Percentiles rank a stretch among this genome's conserved stretches.
phyloP scores from a whole-genome alignment of 1,284 basidiomycete genomes.

The Pterula multifida region DNA sequence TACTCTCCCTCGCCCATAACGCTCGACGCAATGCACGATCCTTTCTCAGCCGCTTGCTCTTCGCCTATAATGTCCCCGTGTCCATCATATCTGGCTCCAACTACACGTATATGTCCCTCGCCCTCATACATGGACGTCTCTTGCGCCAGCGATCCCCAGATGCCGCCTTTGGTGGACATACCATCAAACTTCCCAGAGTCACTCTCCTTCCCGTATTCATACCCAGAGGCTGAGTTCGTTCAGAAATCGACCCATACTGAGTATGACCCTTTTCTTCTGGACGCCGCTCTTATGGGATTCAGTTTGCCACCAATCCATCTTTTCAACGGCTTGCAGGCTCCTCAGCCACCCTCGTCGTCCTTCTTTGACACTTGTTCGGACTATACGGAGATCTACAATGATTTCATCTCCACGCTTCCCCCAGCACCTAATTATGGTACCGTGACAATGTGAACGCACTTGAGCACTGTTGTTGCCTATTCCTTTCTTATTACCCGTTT shows the following conservation, averaged over 20 bases:
- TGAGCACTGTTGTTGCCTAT: neutral
- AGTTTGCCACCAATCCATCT: neutral
- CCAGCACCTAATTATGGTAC: neutral
- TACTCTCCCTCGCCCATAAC: neutral
- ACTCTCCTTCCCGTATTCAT: neutral
- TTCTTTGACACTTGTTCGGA: neutral
- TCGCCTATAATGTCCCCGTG: neutral
- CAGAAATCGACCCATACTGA: neutral
- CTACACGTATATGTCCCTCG: neutral
- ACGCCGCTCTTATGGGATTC: neutral
- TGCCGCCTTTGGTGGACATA: constrained; percentile 1
- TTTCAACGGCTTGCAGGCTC: neutral
- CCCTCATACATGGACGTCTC: neutral
- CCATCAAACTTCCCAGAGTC: neutral
- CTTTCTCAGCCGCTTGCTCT: neutral
- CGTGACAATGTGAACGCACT: neutral
- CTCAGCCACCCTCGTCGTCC: neutral
- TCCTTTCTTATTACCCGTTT: neutral
- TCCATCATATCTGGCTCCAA: neutral
- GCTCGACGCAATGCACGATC: neutral
- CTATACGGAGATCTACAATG: neutral
- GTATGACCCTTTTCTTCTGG: neutral
- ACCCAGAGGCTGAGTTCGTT: neutral
- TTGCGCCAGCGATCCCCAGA: neutral
- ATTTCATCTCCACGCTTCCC: neutral